Percentiles rank a stretch among this genome's conserved stretches.
phyloP scores from a whole-genome alignment of 2,329 filamentous ascomycete species.

The Tolypocladium tundrense region DNA sequence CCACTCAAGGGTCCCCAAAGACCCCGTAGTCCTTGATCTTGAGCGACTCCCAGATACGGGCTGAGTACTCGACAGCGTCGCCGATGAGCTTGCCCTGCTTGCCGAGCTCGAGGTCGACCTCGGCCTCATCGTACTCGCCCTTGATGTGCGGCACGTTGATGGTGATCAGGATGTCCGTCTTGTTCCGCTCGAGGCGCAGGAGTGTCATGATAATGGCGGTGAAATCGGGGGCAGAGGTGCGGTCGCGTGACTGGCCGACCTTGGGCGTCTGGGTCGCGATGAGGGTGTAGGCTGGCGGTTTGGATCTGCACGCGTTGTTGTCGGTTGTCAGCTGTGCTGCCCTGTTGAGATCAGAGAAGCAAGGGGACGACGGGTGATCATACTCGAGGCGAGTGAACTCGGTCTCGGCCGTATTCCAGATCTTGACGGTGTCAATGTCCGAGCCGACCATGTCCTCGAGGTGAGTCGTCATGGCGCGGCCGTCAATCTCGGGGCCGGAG shows the following conservation, averaged over 20 bases:
- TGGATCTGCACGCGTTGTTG: constrained; percentile 12
- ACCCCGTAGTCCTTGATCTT: constrained; percentile 72
- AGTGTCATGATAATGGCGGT: constrained; percentile 70
- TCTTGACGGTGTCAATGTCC: constrained; percentile 52
- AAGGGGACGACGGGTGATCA: constrained; percentile 10
- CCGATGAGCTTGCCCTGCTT: constrained; percentile 59
- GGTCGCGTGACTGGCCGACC: constrained; percentile 21
- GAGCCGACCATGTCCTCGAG: constrained; percentile 59
- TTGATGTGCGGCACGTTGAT: constrained; percentile 81
- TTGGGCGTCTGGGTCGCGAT: constrained; percentile 52
- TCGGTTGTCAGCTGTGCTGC: not conserved
- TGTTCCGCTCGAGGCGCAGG: constrained; percentile 62
- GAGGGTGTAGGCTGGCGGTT: constrained; percentile 56
- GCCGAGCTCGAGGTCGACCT: constrained; percentile 57
- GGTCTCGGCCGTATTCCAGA: constrained; percentile 55
- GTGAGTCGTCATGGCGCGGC: constrained; percentile 58
- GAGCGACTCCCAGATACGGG: constrained; percentile 60
- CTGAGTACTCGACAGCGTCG: constrained; percentile 56
- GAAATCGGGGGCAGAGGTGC: constrained; percentile 43
- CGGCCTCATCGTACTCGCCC: constrained; percentile 62
- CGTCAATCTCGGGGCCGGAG: constrained; percentile 50
- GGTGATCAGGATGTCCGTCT: constrained; percentile 73
- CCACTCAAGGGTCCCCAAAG: constrained; percentile 36
- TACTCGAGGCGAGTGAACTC: constrained; percentile 46
- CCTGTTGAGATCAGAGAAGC: constrained; percentile 11